Conservation (phyloP, 768 basidiomycete species). For the Tricholoma furcatifolium region DNA sequence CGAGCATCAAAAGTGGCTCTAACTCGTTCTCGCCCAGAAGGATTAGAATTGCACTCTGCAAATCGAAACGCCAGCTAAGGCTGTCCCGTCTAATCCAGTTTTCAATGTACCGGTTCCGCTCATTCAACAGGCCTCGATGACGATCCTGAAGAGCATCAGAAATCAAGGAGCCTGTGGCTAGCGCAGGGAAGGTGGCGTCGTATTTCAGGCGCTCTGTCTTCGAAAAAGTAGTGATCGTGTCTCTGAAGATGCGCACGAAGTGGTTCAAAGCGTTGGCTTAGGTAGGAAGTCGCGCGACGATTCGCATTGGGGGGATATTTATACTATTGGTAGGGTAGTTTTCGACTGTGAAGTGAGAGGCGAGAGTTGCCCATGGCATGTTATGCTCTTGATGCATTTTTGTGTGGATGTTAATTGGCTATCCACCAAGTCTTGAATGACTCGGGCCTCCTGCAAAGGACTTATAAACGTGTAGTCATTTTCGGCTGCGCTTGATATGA, state of each 20-base stretch:
- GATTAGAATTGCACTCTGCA: background rate
- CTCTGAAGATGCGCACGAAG: background rate
- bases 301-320: constrained; percentile 1
- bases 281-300: background rate
- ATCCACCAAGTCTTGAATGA: too few species aligned
- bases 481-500: too few species aligned
- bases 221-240: constrained; percentile 9
- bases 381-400: constrained; percentile 41
- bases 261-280: constrained; percentile 6
- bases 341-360: constrained; percentile 3
- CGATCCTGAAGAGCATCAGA: constrained; percentile 2
- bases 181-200: background rate
- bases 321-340: background rate
- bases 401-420: too few species aligned
- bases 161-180: background rate
- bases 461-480: too few species aligned
- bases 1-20: constrained; percentile 1
- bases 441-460: too few species aligned
- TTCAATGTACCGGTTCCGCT: background rate
- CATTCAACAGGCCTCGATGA: background rate
- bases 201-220: constrained; percentile 11
- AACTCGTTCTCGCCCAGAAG: constrained; percentile 5
- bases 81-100: background rate
- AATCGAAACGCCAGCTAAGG: background rate
- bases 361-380: constrained; percentile 30